Base-by-base conservation (phyloP, 352 stramenopile species). In the Blastocystis sp. region DNA sequence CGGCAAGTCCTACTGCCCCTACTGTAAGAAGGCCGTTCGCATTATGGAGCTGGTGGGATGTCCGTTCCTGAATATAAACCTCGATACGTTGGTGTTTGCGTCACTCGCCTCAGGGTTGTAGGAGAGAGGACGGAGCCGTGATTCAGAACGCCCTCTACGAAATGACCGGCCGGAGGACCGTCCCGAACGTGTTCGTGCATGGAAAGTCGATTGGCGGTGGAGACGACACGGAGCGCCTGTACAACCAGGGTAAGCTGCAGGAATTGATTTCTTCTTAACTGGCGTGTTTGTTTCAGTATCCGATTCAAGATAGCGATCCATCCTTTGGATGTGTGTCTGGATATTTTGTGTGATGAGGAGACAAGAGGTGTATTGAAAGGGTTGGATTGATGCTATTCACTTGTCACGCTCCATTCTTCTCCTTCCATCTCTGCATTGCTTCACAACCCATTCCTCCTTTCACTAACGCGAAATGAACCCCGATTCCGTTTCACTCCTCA, bases 111-210 rank as follows among this genome's bases (percentile, higher is more conserved):
- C 1, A 84, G 14, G 19, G 9, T 28, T 14, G 48, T 56, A 84
- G 74, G 41, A 67, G 56, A 93, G 14, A 88, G 90, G 94, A 98
- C 89, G 95, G 96, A 74, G 80, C 80, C 14, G 92, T 93, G 38
- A 96, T 98, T 88, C 94, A 98, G 91, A 90, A 90, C 56, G 96
- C 94, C 74, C 91, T 98, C 43, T 91, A 94, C 71, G 89, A 93
- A 41, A 91, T 98, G 76, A 98, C 95, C 52, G 94, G 94, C 77
- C 95, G 97, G 87, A 93, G 93, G 74, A 98, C 95, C 2, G 96
- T 98, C 60, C 96, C 97, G 0, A 98, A 98, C 90, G 95, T 99
- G 52, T 99, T 98, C 90, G 94, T 99, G 70, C 94, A 94, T 78
- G 94, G 94, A 76, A 94, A 97, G 88, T 95, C 94, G 90, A 92